Percentiles rank a stretch among this genome's conserved stretches.
These are phyloP conservation scores for Triglochin maritima DNA, from an alignment of 106 monocot genomes.

Conservation along the genomic window DNA sequence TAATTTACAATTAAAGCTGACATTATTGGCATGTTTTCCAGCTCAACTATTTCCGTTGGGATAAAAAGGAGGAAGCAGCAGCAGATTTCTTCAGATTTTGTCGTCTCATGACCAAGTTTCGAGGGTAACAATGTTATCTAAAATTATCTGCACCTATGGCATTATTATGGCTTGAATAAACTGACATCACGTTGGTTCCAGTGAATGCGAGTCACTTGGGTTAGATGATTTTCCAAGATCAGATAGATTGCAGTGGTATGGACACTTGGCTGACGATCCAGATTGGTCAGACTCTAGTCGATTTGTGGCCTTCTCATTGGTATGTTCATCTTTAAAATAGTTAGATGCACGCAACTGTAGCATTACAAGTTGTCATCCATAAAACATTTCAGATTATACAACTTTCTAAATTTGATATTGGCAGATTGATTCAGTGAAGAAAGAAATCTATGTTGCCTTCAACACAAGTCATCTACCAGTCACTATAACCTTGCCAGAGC, in stretches of 20 bases:
- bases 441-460: constrained; percentile 84
- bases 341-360: too few species aligned
- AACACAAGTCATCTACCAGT: constrained; percentile 69
- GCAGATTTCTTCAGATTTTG: constrained; percentile 68
- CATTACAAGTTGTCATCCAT: too few species aligned
- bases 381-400: too few species aligned
- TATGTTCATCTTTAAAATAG: constrained; percentile 6
- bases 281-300: constrained; percentile 81
- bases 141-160: not conserved
- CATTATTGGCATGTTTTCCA: not conserved
- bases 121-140: constrained; percentile 23
- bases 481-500: constrained; percentile 42
- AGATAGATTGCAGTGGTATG: constrained; percentile 73
- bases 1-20: not conserved
- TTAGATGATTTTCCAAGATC: constrained; percentile 64
- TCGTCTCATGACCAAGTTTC: constrained; percentile 58
- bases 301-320: constrained; percentile 79
- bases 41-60: constrained; percentile 91
- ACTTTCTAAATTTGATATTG: not conserved
- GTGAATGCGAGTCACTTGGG: constrained; percentile 73
- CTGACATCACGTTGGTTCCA: constrained; percentile 10
- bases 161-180: not conserved
- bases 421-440: constrained; percentile 53
- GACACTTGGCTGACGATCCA: constrained; percentile 41
- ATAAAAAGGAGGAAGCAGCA: constrained; percentile 55